These are phyloP conservation scores for Rhizoclosmatium sp. DNA, from an alignment of 192 early-diverging fungal species.

Conservation along the genomic window DNA sequence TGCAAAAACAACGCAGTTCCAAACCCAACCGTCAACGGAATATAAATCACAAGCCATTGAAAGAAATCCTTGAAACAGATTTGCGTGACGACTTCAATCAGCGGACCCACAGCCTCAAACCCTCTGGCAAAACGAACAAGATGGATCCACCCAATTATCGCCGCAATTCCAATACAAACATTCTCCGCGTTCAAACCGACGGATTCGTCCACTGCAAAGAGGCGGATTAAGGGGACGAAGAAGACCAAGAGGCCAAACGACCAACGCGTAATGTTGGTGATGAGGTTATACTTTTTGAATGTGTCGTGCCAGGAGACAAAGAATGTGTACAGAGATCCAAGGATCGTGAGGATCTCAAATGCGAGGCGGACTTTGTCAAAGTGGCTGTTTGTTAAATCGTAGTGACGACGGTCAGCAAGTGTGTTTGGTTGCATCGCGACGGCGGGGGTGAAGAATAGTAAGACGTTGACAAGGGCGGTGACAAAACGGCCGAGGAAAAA, in stretches of 20 bases:
- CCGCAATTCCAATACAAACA: slow-evolving; percentile 24
- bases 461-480: neutral
- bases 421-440: slow-evolving; percentile 27
- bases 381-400: neutral
- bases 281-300: too few relatives aligned
- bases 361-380: neutral
- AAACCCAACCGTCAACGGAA: slow-evolving; percentile 29
- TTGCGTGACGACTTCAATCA: slow-evolving; percentile 20
- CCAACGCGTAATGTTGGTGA: too few relatives aligned
- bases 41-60: slow-evolving; percentile 18
- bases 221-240: slow-evolving; percentile 28
- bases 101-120: slow-evolving; percentile 25
- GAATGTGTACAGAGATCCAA: neutral
- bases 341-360: slow-evolving; percentile 3
- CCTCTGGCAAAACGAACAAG: slow-evolving; percentile 36
- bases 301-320: neutral
- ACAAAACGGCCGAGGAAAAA: slow-evolving; percentile 35
- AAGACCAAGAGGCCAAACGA: slow-evolving; percentile 3
- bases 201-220: neutral
- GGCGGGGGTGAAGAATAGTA: slow-evolving; percentile 19
- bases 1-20: slow-evolving; percentile 37
- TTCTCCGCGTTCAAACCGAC: slow-evolving; percentile 17
- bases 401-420: slow-evolving; percentile 7
- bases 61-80: slow-evolving; percentile 33
- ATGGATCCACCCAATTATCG: slow-evolving; percentile 36